Evolutionary conservation across 1,284 basidiomycete species (phyloP), one percentile per base, ranked within the genome.

Genomic region (Leccinum glutinopallens): DNA sequence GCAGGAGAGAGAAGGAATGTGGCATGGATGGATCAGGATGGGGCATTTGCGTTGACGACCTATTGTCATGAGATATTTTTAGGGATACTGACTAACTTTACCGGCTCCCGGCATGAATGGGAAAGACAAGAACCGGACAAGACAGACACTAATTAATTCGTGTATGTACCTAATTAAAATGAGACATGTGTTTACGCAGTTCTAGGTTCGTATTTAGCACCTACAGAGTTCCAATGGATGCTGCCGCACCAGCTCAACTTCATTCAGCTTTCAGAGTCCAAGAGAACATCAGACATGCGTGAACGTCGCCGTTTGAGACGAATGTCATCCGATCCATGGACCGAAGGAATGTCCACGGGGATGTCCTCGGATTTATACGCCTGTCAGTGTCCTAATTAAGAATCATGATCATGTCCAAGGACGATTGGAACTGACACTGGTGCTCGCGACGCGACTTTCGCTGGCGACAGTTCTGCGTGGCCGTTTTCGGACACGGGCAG

Each of bases 301-400:
- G 82, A 84, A 29, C 75, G 76, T 58, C 83, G 80, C 35, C 79
- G 75, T 33, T 81, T 80, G 29, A 83, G 70, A 43, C 77, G 71
- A 53, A 66, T 63, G 29, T 68, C 64, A 29, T 73, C 63, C n/a
- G 72, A 69, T 33, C 66, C 49, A 59, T 63, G 53, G 37, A 67
- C 68, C 19, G 72, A 64, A 63, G 74, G 69, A 33, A 78, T 66
- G 17, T 72, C 67, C 46, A 68, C 58, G 13, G 72, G 56, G 46
- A 66, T 66, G 25, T 70, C 68, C 56, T 76, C 76, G 57, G 70
- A 66, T 63, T 74, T 75, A 62, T 65, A 51, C 54, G 55, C 61
- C 77, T 78, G 65, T 49, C 49, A 64, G 66, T n/a, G 56, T 29
- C 12, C 59, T 77, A 65, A 76, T 33, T 29, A 64, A 62, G 58